Evolutionary conservation across 1,139 yeast genomes (phyloP), one percentile per base, ranked within the genome.

Genomic region (Debaryomycetaceae sp.): DNA sequence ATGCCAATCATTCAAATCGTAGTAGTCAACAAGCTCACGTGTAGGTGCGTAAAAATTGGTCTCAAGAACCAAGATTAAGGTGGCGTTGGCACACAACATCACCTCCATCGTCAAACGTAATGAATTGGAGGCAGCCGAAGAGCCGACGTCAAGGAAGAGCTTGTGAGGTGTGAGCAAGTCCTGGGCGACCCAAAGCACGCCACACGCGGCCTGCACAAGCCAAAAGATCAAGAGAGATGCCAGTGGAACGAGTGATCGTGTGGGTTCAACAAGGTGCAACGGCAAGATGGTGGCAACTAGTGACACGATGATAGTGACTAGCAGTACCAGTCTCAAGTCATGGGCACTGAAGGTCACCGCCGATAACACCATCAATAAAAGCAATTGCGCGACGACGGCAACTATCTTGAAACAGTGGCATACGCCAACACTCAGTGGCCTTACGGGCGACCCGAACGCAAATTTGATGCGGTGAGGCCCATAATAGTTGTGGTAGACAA

Each of bases 11-110:
- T 51, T 59, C 35, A 61, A 49, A 19, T 57, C 52, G 35, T 41
- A 72, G 39, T 58, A 61, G 5, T 62, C 64, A 4, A 46, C 31
- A 21, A 75, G 55, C 41, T 71, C 75, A 5, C 49, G 46, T 4
- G 71, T 63, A 4, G 82, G 79, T 10, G 47, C 39, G 43, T 64
- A 77, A 16, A 14, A 18, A 14, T 42, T 43, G 4, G 54, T 40
- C 39, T 73, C 74, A 18, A 73, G 51, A 2, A 53, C 18, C 16
- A 65, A 57, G n/a, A 74, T 51, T 2, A 46, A 37, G 0, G 55
- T 4, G 2, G 71, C 46, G 36, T 65, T 65, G 12, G 53, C 24
- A 2, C 49, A 32, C 7, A 43, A 20, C 2, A 43, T 30, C 2
- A 47, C 29, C 34, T 55, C 61, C 29, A 53, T 23, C 16, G 45